A percentile compares a stretch with the other conserved stretches of the same genome.
These are phyloP conservation scores for Colletotrichum endophyticum DNA, from an alignment of 2,329 filamentous ascomycete genomes.

Conservation along the genomic window DNA sequence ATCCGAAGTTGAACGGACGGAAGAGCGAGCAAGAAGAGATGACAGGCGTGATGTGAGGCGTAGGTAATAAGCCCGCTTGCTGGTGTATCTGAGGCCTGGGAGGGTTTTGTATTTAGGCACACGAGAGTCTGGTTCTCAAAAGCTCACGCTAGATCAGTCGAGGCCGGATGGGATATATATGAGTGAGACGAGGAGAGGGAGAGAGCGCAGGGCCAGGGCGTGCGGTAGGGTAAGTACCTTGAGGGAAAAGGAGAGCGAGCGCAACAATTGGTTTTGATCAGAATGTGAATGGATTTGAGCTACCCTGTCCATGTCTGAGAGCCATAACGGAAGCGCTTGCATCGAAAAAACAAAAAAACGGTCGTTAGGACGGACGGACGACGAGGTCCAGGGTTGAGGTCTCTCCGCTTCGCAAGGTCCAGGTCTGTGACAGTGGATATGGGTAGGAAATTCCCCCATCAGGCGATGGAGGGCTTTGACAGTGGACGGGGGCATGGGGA, in stretches of 20 bases:
- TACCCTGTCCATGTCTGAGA: constrained; percentile 24
- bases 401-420: constrained; percentile 22
- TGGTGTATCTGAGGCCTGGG: neutral
- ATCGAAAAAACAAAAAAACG: constrained; percentile 18
- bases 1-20: constrained; percentile 13
- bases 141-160: neutral
- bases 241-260: constrained; percentile 6
- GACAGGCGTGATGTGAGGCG: neutral
- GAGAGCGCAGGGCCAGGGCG: constrained; percentile 6
- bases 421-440: constrained; percentile 24
- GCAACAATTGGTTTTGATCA: constrained; percentile 21
- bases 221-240: constrained; percentile 13
- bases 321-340: constrained; percentile 25
- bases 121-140: neutral
- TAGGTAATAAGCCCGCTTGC: neutral
- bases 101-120: neutral
- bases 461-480: constrained; percentile 25
- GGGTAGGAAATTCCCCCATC: constrained; percentile 22
- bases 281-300: constrained; percentile 17
- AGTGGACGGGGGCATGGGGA: constrained; percentile 22
- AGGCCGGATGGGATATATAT: constrained; percentile 19
- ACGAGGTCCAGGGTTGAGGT: constrained; percentile 22
- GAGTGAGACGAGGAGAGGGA: constrained; percentile 13
- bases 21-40: neutral
- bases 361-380: constrained; percentile 21